phyloP scores from a whole-genome alignment of 441 rosid genomes.

The Pelargonium citronellum region DNA sequence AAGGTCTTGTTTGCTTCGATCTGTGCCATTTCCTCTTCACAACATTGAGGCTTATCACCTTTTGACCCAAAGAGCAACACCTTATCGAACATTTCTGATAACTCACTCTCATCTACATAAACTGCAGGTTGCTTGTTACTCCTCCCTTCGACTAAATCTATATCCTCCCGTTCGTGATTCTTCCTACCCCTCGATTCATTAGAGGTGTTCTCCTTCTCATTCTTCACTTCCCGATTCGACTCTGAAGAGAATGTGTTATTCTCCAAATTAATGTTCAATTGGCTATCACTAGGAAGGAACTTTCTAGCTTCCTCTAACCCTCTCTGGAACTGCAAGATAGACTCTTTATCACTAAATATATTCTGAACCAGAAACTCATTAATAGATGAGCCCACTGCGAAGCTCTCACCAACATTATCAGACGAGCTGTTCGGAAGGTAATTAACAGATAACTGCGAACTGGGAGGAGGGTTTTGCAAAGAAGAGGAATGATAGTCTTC shows the following conservation, averaged over 20 bases:
- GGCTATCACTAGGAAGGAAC: conserved; percentile 38
- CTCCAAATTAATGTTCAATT: conserved; percentile 26
- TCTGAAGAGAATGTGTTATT: conserved; percentile 11
- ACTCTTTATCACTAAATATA: conserved; percentile 34
- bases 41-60: conserved; percentile 17
- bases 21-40: conserved; percentile 13
- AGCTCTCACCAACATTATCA: conserved; percentile 14
- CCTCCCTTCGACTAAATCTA: conserved; percentile 46
- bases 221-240: conserved; percentile 22
- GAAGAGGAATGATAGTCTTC: not conserved
- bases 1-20: conserved; percentile 12
- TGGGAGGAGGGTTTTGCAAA: not conserved
- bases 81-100: conserved; percentile 54
- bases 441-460: not conserved
- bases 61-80: conserved; percentile 39
- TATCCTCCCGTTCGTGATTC: conserved; percentile 39
- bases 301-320: conserved; percentile 55
- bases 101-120: conserved; percentile 38
- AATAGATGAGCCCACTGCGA: conserved; percentile 21
- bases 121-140: conserved; percentile 49
- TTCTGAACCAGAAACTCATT: conserved; percentile 32
- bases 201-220: conserved; percentile 14
- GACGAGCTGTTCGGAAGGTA: conserved; percentile 1
- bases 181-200: conserved; percentile 34
- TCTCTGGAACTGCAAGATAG: conserved; percentile 44